Evolutionary conservation across 2,329 filamentous ascomycete genomes (phyloP).

Genomic region (Fusarium haematococcum): DNA sequence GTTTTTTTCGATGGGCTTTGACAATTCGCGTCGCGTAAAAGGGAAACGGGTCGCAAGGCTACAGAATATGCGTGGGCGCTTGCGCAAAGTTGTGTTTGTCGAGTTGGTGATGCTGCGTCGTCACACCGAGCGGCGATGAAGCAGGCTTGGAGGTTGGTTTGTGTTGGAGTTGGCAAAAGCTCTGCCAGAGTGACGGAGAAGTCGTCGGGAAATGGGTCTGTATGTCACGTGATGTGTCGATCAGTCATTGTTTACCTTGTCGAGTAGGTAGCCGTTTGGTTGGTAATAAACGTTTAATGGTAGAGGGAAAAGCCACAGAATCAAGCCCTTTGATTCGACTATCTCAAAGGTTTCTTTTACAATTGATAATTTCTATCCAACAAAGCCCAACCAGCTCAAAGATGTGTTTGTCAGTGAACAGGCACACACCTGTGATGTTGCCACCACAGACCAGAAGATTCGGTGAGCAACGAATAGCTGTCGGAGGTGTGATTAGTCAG

Average conservation of each 20-base stretch:
- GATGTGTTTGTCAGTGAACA: constrained; percentile 17
- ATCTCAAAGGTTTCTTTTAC: neutral
- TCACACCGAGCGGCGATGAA: constrained; percentile 33
- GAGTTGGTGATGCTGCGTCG: constrained; percentile 29
- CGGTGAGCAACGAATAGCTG: constrained; percentile 10
- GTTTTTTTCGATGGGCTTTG: constrained; percentile 28
- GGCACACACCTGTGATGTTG: constrained; percentile 11
- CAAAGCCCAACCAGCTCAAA: neutral
- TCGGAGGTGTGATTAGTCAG: constrained; percentile 26
- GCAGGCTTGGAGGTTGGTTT: constrained; percentile 36
- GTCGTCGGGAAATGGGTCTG: constrained; percentile 46
- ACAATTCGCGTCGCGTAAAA: constrained; percentile 44
- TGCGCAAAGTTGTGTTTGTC: constrained; percentile 22
- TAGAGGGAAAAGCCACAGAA: neutral
- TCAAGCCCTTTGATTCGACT: neutral
- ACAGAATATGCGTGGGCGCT: constrained; percentile 4
- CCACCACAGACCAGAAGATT: constrained; percentile 38
- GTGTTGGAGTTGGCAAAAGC: constrained; percentile 43
- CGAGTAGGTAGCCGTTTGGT: constrained; percentile 3
- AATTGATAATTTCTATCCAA: constrained; percentile 9
- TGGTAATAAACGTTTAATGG: constrained; percentile 19
- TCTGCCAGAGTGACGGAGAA: constrained; percentile 42
- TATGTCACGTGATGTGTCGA: constrained; percentile 43
- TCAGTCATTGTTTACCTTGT: constrained; percentile 22
- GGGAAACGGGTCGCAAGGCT: constrained; percentile 33